Base-by-base conservation (phyloP, 768 basidiomycete genomes). In the Termitomyces sp. region DNA sequence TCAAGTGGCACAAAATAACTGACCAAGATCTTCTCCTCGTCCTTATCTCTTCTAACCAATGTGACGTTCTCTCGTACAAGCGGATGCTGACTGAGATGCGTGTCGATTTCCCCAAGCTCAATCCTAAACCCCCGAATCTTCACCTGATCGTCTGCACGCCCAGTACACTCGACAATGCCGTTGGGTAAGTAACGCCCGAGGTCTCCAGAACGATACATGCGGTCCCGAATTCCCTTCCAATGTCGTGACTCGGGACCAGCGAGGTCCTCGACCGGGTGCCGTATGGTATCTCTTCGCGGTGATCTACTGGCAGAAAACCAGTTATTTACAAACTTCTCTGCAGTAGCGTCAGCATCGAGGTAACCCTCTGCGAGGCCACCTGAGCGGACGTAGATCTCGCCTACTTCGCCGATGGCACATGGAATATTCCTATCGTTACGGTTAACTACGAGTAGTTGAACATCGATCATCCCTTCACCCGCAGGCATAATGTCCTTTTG, bases 61-160 rank as follows among this genome's bases (percentile, higher is more conserved):
- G 97, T 98, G 54, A 99, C 95, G 70, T 99, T 99, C 75, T 98
- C 97, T n/a, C 96, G 79, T 2, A 99, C 86, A 20, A 93, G 82
- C 8, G 93, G 89, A 69, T 98, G 95, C 67, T 95, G 88, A 65
- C 90, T 91, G 58, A 99, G 85, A 75, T 96, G 88, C 0, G 92
- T 97, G 70, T 99, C 97, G 63, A 99, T 97, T 72, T 99, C 97
- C 16, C 95, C 95, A 7, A 98, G 82, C 71, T 99, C 97, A 67
- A 99, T 98, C 27, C 97, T 82, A 86, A 99, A 99, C 2, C 97
- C 97, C 56, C 97, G 91, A 72, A 99, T 98, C 77, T 99, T 98
- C 76, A 99, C 93, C 69, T 99, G 97, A 69, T 98, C 96, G 69
- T 99, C 97, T 2, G 96, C 95, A 22, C 97, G 85, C 20, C 97